phyloP scores from a whole-genome alignment of 139 green algal species.

The Yamagishiella unicocca region DNA sequence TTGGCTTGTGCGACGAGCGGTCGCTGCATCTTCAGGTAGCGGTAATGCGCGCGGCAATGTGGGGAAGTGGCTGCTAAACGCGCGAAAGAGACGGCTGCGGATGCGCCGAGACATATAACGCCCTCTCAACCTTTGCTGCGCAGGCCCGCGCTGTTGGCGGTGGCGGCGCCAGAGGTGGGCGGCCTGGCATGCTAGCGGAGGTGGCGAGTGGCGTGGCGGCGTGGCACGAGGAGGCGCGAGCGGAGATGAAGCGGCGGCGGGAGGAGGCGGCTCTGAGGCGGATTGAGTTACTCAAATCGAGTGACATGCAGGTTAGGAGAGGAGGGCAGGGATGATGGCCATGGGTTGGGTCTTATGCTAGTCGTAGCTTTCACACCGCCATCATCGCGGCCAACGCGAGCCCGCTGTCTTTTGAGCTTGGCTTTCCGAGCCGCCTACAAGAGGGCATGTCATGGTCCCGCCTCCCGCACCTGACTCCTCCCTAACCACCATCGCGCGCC shows the following conservation, averaged over 20 bases:
- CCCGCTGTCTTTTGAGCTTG: too few relatives aligned
- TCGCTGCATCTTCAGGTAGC: too few relatives aligned
- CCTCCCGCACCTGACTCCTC: not conserved
- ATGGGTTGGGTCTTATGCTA: too few relatives aligned
- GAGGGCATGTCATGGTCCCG: not conserved
- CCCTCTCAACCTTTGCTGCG: not conserved
- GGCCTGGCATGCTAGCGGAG: not conserved
- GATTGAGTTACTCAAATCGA: constrained; percentile 76
- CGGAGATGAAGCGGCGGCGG: constrained; percentile 36
- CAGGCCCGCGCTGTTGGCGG: not conserved
- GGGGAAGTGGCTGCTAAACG: too few relatives aligned
- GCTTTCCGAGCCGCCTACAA: too few relatives aligned
- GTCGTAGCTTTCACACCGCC: too few relatives aligned
- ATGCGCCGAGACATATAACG: too few relatives aligned
- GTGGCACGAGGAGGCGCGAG: constrained; percentile 47
- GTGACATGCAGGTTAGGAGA: constrained; percentile 78
- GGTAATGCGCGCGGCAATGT: too few relatives aligned
- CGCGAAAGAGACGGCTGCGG: too few relatives aligned
- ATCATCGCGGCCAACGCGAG: too few relatives aligned
- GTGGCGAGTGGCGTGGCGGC: constrained; percentile 1
- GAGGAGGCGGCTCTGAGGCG: constrained; percentile 67
- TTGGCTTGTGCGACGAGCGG: too few relatives aligned
- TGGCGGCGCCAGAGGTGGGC: not conserved
- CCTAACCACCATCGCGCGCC: not conserved
- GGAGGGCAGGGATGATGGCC: not conserved